Evolutionary conservation across 345 rosid genomes (phyloP).

Genomic region (Arabis alpina): DNA sequence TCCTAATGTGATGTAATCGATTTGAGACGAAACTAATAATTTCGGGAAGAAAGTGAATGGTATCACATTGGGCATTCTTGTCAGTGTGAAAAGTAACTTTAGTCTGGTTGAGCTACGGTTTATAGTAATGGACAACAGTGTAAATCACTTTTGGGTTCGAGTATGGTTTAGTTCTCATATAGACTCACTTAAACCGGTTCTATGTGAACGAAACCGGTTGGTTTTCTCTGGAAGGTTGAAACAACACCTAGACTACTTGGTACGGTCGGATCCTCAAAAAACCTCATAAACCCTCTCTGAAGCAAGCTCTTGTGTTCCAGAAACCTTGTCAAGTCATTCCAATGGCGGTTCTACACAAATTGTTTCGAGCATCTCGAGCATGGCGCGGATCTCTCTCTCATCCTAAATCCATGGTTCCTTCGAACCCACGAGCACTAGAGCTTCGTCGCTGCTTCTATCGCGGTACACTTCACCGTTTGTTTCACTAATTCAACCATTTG

Average conservation of each 20-base stretch:
- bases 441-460: conserved; percentile 37
- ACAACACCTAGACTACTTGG: background rate
- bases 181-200: conserved; percentile 16
- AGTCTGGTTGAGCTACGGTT: too few relatives aligned
- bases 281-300: conserved; percentile 41
- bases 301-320: too few relatives aligned
- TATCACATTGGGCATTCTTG: too few relatives aligned
- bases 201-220: conserved; percentile 17
- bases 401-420: conserved; percentile 46
- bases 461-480: conserved; percentile 38
- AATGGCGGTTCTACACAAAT: conserved; percentile 54
- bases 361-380: conserved; percentile 47
- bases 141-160: too few relatives aligned
- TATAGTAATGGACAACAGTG: too few relatives aligned
- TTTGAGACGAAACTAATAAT: too few relatives aligned
- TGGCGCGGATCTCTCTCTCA: conserved; percentile 42
- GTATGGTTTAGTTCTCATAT: too few relatives aligned
- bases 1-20: too few relatives aligned
- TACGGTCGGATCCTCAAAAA: background rate
- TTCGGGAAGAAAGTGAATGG: too few relatives aligned
- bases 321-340: conserved; percentile 4
- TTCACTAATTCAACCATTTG: background rate
- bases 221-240: conserved; percentile 11
- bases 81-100: too few relatives aligned
- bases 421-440: conserved; percentile 32